Evolutionary conservation across 2,329 filamentous ascomycete genomes (phyloP).

Genomic region (Fusarium sp.): DNA sequence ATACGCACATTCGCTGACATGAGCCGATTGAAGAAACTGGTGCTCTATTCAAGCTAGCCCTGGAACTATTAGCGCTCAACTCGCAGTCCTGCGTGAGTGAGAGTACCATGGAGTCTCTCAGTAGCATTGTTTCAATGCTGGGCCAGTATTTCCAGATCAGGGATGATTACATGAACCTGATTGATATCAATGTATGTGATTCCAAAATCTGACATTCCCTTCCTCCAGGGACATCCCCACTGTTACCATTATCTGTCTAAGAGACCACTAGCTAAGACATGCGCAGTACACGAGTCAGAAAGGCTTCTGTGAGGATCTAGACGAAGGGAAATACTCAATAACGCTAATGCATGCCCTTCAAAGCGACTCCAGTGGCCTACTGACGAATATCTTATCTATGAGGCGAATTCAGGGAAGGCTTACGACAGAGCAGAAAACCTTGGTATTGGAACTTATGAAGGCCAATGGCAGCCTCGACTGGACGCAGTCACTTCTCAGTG

Average conservation of each 20-base stretch:
- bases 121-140: not conserved
- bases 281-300: conserved; percentile 1
- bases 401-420: not conserved
- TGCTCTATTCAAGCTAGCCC: not conserved
- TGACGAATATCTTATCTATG: not conserved
- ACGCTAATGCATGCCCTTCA: not conserved
- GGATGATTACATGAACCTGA: conserved; percentile 16
- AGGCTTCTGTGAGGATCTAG: conserved; percentile 10
- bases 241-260: no score
- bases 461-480: not conserved
- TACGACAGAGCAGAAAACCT: not conserved
- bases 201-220: no score
- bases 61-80: not conserved
- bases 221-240: no score
- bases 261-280: not conserved
- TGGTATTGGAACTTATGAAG: not conserved
- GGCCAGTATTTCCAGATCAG: conserved; percentile 13
- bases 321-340: conserved; percentile 12
- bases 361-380: not conserved
- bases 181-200: not conserved
- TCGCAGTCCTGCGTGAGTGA: not conserved
- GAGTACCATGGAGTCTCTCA: not conserved
- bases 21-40: not conserved
- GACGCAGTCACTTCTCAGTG: not conserved
- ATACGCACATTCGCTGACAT: no score